Percentiles rank a stretch among this genome's conserved stretches.
Conservation (phyloP, 1,284 basidiomycete genomes). For the Naganishia liquefaciens region DNA sequence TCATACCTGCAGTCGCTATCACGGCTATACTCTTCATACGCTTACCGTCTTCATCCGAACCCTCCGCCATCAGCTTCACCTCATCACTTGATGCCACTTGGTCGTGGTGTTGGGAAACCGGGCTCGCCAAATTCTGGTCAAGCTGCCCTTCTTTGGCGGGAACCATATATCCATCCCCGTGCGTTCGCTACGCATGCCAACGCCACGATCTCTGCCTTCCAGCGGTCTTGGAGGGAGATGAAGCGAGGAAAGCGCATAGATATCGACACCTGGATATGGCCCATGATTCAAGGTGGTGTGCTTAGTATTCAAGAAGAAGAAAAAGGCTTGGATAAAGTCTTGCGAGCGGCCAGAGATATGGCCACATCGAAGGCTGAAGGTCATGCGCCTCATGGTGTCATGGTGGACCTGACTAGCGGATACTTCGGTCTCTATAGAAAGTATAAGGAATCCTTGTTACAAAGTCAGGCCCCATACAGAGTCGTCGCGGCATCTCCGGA, state of each 20-base stretch:
- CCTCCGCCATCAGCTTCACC: slow-evolving; percentile 41
- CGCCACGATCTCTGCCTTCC: slow-evolving; percentile 51
- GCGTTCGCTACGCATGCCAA: slow-evolving; percentile 46
- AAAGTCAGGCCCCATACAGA: slow-evolving; percentile 61
- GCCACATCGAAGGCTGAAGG: slow-evolving; percentile 18
- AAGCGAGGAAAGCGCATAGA: slow-evolving; percentile 45
- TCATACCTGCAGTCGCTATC: slow-evolving; percentile 83
- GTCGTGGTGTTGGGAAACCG: slow-evolving; percentile 11
- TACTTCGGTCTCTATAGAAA: slow-evolving; percentile 86
- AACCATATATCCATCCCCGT: slow-evolving; percentile 47
- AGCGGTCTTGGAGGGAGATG: slow-evolving; percentile 48
- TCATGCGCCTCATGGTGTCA: slow-evolving; percentile 31
- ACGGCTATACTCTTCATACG: slow-evolving; percentile 68
- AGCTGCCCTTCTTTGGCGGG: slow-evolving; percentile 47
- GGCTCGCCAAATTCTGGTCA: slow-evolving; percentile 12
- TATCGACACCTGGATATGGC: slow-evolving; percentile 66
- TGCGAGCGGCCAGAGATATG: slow-evolving; percentile 43
- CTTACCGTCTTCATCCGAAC: slow-evolving; percentile 64
- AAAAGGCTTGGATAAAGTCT: slow-evolving; percentile 57
- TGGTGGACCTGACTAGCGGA: slow-evolving; percentile 78
- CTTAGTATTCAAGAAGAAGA: slow-evolving; percentile 83
- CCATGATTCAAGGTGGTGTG: slow-evolving; percentile 81
- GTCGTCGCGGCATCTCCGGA: slow-evolving; percentile 85
- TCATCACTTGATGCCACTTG: slow-evolving; percentile 42
- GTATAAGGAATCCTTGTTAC: slow-evolving; percentile 76